phyloP scores from a whole-genome alignment of 192 early-diverging fungal species.

The Backusella parvicylindrica region DNA sequence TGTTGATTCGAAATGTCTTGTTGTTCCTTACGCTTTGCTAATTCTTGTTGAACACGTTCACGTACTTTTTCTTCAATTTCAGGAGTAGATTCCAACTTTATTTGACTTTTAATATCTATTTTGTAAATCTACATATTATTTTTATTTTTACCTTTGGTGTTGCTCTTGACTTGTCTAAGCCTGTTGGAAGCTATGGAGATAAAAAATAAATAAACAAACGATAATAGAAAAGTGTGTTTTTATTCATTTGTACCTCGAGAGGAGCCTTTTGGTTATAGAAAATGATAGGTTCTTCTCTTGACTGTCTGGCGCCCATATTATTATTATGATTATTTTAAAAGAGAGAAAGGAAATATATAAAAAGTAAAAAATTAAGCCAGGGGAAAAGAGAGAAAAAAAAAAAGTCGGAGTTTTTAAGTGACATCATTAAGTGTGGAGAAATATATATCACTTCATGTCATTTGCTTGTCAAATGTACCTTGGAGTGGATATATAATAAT shows the following conservation, averaged over 20 bases:
- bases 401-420: no score
- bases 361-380: no score
- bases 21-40: slow-evolving; percentile 15
- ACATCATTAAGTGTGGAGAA: no score
- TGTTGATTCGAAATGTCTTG: slow-evolving; percentile 22
- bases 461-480: no score
- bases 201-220: neutral
- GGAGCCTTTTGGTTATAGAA: slow-evolving; percentile 33
- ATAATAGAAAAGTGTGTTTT: neutral
- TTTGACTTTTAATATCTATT: neutral
- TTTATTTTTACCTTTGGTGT: neutral
- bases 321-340: neutral
- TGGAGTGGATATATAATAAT: no score
- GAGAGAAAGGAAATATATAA: neutral
- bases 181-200: slow-evolving; percentile 25
- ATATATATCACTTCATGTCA: no score
- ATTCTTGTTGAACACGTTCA: slow-evolving; percentile 29
- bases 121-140: neutral
- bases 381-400: no score
- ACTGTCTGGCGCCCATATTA: slow-evolving; percentile 30
- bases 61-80: slow-evolving; percentile 31
- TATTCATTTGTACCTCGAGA: slow-evolving; percentile 28
- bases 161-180: slow-evolving; percentile 27
- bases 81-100: slow-evolving; percentile 5
- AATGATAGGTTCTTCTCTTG: slow-evolving; percentile 27